Evolutionary conservation across 108 stramenopile species (phyloP).

Genomic region (Pseudonitzschia multistriata): DNA sequence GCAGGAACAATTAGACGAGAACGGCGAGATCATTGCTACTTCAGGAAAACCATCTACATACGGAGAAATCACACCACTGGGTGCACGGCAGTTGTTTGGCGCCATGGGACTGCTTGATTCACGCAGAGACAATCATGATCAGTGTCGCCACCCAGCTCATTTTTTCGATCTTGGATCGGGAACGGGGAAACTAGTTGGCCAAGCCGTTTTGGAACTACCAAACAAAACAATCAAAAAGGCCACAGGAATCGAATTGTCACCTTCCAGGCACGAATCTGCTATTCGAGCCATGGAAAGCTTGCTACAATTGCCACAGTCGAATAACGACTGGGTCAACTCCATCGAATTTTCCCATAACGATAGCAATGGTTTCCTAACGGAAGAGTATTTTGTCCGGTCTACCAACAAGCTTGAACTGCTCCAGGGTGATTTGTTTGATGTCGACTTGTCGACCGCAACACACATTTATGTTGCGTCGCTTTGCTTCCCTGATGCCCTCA

Average conservation of each 20-base stretch:
- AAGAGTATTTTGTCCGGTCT: neutral
- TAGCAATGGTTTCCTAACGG: neutral
- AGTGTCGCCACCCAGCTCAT: neutral
- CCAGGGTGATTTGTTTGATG: constrained; percentile 56
- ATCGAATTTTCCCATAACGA: neutral
- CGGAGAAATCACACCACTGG: constrained; percentile 69
- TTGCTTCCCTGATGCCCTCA: constrained; percentile 56
- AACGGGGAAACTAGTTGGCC: constrained; percentile 55
- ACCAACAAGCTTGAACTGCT: constrained; percentile 35
- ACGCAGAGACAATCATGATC: neutral
- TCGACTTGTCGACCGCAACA: constrained; percentile 56
- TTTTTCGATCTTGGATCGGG: constrained; percentile 74
- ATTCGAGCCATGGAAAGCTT: constrained; percentile 27
- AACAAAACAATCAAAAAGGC: constrained; percentile 15
- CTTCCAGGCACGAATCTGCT: constrained; percentile 54
- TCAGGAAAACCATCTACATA: constrained; percentile 40
- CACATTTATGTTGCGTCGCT: constrained; percentile 65
- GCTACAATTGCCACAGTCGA: constrained; percentile 6
- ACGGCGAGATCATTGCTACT: neutral
- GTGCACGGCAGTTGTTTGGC: constrained; percentile 63
- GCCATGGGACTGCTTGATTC: constrained; percentile 43
- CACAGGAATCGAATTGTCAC: constrained; percentile 56
- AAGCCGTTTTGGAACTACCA: constrained; percentile 54
- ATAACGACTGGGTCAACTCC: neutral
- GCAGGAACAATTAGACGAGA: constrained; percentile 13